Conservation (phyloP, 768 basidiomycete genomes). For the Tricholoma furcatifolium region DNA sequence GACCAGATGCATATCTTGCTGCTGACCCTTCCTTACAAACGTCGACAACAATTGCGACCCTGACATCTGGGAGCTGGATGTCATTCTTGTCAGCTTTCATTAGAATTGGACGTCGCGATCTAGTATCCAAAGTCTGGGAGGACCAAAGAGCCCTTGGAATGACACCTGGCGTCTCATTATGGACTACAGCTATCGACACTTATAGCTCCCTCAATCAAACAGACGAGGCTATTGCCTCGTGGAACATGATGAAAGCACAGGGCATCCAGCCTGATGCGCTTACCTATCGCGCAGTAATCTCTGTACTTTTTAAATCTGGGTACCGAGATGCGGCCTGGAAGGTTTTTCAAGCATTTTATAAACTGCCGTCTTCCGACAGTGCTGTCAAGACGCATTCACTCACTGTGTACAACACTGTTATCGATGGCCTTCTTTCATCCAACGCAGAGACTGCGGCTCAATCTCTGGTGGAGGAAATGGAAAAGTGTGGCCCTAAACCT, state of each 20-base stretch:
- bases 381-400: conserved; percentile 27
- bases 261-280: conserved; percentile 58
- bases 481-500: conserved; percentile 52
- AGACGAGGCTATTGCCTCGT: conserved; percentile 54
- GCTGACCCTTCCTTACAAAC: conserved; percentile 36
- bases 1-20: conserved; percentile 54
- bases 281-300: conserved; percentile 70
- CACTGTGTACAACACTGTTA: conserved; percentile 69
- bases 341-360: conserved; percentile 52
- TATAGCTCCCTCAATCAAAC: conserved; percentile 51
- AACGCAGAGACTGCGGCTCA: conserved; percentile 38
- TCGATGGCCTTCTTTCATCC: conserved; percentile 62
- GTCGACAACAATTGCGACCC: conserved; percentile 38
- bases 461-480: conserved; percentile 43
- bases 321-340: conserved; percentile 50
- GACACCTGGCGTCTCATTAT: conserved; percentile 53
- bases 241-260: conserved; percentile 61
- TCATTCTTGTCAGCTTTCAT: conserved; percentile 68
- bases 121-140: conserved; percentile 66
- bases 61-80: conserved; percentile 62
- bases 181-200: conserved; percentile 72
- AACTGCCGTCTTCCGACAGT: conserved; percentile 24
- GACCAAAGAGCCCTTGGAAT: conserved; percentile 55
- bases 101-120: conserved; percentile 48
- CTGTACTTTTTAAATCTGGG: conserved; percentile 53